These are phyloP conservation scores for Litchi chinensis DNA, from an alignment of 345 rosid genomes.

Conservation along the genomic window DNA sequence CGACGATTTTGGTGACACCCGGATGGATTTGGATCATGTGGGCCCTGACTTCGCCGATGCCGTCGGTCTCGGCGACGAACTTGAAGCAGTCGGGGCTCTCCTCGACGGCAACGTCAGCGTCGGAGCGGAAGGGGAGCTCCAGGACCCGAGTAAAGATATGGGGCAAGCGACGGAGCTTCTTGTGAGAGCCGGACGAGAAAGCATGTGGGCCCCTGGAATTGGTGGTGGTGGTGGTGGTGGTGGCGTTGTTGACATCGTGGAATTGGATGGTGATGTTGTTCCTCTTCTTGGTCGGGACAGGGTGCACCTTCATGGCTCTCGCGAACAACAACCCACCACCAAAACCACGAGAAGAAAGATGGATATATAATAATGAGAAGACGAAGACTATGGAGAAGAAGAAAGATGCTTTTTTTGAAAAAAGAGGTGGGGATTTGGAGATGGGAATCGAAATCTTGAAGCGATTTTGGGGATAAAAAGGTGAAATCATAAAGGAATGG, in stretches of 20 bases:
- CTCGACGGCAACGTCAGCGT: slow-evolving; percentile 82
- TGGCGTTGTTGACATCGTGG: slow-evolving; percentile 30
- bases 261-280: slow-evolving; percentile 66
- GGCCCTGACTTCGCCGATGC: slow-evolving; percentile 69
- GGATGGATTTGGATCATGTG: slow-evolving; percentile 84
- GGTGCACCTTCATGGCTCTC: slow-evolving; percentile 81
- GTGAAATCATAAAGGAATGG: slow-evolving; percentile 37
- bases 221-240: neutral
- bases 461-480: slow-evolving; percentile 27
- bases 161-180: slow-evolving; percentile 90
- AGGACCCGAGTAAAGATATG: slow-evolving; percentile 89
- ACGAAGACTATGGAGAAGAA: slow-evolving; percentile 20
- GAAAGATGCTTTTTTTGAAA: slow-evolving; percentile 32
- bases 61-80: slow-evolving; percentile 81
- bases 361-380: slow-evolving; percentile 30
- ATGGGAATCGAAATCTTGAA: slow-evolving; percentile 46
- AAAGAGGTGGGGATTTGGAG: slow-evolving; percentile 21
- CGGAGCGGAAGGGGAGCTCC: slow-evolving; percentile 89
- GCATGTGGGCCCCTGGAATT: slow-evolving; percentile 17
- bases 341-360: neutral
- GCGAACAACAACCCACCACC: slow-evolving; percentile 14
- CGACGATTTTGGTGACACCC: slow-evolving; percentile 83
- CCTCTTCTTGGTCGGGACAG: slow-evolving; percentile 58
- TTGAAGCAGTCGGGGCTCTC: slow-evolving; percentile 75
- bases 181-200: slow-evolving; percentile 44